phyloP scores from a whole-genome alignment of 805 yeast species.

The Saturnispora galanensis region DNA sequence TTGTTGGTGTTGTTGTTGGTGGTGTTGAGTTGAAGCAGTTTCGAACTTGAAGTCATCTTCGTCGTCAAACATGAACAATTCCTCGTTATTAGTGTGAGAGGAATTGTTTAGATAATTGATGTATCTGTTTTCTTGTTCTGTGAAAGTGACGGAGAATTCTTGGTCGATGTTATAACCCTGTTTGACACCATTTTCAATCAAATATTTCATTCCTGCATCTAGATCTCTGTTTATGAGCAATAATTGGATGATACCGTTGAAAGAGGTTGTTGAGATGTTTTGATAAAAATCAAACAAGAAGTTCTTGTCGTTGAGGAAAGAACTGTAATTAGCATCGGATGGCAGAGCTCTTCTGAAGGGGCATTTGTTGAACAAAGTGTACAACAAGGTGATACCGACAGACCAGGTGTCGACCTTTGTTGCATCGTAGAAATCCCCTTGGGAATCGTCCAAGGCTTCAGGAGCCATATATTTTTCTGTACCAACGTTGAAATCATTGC shows the following conservation, averaged over 20 bases:
- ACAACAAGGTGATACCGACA: slow-evolving; percentile 40
- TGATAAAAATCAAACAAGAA: slow-evolving; percentile 42
- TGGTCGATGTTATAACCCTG: slow-evolving; percentile 40
- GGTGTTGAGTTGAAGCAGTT: not conserved
- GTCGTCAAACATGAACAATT: slow-evolving; percentile 13
- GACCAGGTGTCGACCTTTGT: slow-evolving; percentile 46
- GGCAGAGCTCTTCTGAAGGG: slow-evolving; percentile 36
- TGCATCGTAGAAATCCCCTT: slow-evolving; percentile 29
- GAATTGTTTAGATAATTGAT: slow-evolving; percentile 13
- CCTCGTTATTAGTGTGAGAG: slow-evolving; percentile 6
- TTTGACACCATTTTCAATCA: slow-evolving; percentile 21
- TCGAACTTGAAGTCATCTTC: not conserved
- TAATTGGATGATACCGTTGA: slow-evolving; percentile 30
- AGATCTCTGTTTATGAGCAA: slow-evolving; percentile 34
- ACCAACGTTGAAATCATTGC: slow-evolving; percentile 36
- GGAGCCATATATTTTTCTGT: slow-evolving; percentile 57
- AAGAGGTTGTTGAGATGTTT: slow-evolving; percentile 34
- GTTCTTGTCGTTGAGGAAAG: slow-evolving; percentile 32
- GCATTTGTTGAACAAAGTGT: slow-evolving; percentile 41
- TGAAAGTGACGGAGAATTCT: slow-evolving; percentile 27
- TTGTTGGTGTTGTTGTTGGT: slow-evolving; percentile 3
- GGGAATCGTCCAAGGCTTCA: slow-evolving; percentile 26
- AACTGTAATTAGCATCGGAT: slow-evolving; percentile 35
- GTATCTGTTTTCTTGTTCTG: slow-evolving; percentile 11
- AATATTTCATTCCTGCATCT: slow-evolving; percentile 23